phyloP scores from a whole-genome alignment of 352 stramenopile genomes.

The Phytophthora litchii region DNA sequence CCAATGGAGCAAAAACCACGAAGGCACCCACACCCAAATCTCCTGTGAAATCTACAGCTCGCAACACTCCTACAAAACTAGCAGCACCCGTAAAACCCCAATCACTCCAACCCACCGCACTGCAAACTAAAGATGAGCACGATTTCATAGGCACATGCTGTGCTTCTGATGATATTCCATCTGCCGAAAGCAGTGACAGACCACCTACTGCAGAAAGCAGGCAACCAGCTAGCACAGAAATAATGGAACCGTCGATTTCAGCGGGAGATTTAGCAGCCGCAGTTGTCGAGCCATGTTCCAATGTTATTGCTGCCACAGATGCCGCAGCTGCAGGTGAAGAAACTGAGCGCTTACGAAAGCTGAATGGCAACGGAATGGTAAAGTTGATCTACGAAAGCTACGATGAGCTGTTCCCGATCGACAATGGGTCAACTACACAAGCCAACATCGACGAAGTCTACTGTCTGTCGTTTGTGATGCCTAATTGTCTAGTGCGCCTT shows the following conservation, averaged over 20 bases:
- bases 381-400: slow-evolving; percentile 91
- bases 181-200: not conserved
- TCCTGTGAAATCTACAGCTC: slow-evolving; percentile 11
- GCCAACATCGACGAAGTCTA: slow-evolving; percentile 84
- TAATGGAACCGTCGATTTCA: not conserved
- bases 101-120: not conserved
- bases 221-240: not conserved
- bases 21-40: slow-evolving; percentile 21
- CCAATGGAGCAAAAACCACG: slow-evolving; percentile 4
- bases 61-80: slow-evolving; percentile 18
- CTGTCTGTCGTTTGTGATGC: slow-evolving; percentile 90
- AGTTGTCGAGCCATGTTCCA: slow-evolving; percentile 4
- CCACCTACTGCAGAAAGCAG: slow-evolving; percentile 3
- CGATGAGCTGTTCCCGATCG: slow-evolving; percentile 83
- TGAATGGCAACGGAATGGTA: slow-evolving; percentile 64
- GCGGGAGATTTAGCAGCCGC: not conserved
- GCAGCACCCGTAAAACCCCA: slow-evolving; percentile 17
- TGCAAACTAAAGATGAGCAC: not conserved
- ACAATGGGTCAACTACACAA: slow-evolving; percentile 78
- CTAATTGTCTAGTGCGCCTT: slow-evolving; percentile 81
- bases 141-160: not conserved
- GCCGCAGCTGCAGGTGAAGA: slow-evolving; percentile 28
- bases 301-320: slow-evolving; percentile 8
- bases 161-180: not conserved
- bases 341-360: slow-evolving; percentile 40